Percentiles rank a stretch among this genome's conserved stretches.
phyloP scores from a whole-genome alignment of 108 stramenopile species.

The Pseudonitzschia delicatissima region DNA sequence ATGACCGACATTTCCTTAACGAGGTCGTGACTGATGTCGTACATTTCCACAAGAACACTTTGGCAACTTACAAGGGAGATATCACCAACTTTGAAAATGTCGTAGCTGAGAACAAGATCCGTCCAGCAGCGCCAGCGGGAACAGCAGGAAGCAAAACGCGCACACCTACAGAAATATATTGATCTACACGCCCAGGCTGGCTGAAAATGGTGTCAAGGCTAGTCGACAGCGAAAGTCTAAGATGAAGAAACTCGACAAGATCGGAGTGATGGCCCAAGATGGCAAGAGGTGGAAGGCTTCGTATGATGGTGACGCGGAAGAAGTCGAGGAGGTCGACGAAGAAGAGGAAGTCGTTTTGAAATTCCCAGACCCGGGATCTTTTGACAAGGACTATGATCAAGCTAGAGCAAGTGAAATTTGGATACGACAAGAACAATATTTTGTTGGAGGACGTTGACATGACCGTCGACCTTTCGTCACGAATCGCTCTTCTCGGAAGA shows the following conservation, averaged over 20 bases:
- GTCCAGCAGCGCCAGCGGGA: constrained; percentile 62
- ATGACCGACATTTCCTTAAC: constrained; percentile 91
- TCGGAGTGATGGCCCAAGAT: constrained; percentile 65
- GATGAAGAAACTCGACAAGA: constrained; percentile 74
- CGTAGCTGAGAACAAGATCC: constrained; percentile 65
- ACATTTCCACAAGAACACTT: constrained; percentile 73
- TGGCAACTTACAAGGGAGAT: constrained; percentile 86
- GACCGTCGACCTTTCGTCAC: constrained; percentile 44
- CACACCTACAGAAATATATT: constrained; percentile 74
- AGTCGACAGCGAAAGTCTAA: constrained; percentile 57
- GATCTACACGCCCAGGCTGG: constrained; percentile 69
- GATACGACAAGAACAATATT: constrained; percentile 57
- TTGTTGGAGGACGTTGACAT: constrained; percentile 59
- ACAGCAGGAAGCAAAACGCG: constrained; percentile 69
- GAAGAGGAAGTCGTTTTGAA: constrained; percentile 64
- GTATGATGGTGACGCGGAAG: constrained; percentile 63
- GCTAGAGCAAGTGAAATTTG: constrained; percentile 81
- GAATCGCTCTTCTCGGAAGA: constrained; percentile 54
- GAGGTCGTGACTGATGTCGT: constrained; percentile 87
- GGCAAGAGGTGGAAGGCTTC: constrained; percentile 60
- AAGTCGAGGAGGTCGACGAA: constrained; percentile 74
- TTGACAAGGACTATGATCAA: constrained; percentile 74
- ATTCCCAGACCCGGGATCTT: constrained; percentile 82
- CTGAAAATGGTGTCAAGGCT: constrained; percentile 69
- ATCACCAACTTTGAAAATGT: constrained; percentile 81